Evolutionary conservation across 371 early-diverging fungal genomes (phyloP), one percentile per base, ranked within the genome.

Genomic region (Lichtheimia ramosa): DNA sequence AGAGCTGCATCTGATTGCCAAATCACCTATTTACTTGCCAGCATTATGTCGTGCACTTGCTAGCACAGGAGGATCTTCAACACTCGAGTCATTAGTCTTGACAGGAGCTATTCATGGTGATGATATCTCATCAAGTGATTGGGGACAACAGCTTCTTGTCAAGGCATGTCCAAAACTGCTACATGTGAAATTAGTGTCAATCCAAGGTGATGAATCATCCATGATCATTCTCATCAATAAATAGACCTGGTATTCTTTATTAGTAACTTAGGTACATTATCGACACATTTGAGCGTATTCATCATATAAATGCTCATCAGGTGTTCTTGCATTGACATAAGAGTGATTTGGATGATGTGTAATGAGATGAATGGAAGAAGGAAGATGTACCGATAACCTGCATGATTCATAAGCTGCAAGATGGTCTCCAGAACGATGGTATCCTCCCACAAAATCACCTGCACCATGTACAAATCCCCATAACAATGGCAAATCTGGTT

Each of bases 391-490:
- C 0, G 77, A 63, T 28, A 77, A 54, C 23, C 66, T 65, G 54
- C 77, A 74, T 7, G 74, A 71, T 43, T 66, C 51, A 48, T 67
- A 61, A 16, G 68, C 70, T 43, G 74, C 74, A 13, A 60, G 59
- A 8, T 21, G 21, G 41, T 69, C 72, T 1, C 70, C 74, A 4
- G 54, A 41, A 15, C 59, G 48, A 56, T 56, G 65, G 15, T 61
- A 65, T 0, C 66, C 63, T 10, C 63, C 66, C 5, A 60, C 61
- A 42, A 69, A 69, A 42, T 72, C 70, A 40, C 68, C 68, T 5
- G 77, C 64, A 41, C 65, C 61, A 28, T 62, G 55, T 28, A 77
- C 74, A 62, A 74, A 74, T 5, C 68, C 77, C 77, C 77, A 77
- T 28, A 70, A 54, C 41, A 77, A 58, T n/a, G 74, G 74, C 16